Percentiles rank a stretch among this genome's conserved stretches.
Conservation (phyloP, 805 yeast genomes). For the Ogataea salicorniae region DNA sequence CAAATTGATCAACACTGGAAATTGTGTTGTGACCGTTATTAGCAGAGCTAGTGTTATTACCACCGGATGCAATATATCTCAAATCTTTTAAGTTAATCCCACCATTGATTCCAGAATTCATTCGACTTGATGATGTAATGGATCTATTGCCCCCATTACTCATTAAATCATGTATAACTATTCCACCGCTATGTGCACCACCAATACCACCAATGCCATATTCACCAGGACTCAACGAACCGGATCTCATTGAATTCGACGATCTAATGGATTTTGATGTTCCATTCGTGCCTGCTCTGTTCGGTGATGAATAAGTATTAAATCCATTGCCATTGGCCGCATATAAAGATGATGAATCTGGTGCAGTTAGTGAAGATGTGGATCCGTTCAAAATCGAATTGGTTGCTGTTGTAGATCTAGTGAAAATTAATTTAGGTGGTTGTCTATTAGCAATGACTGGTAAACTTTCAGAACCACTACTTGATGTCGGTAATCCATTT, state of each 20-base stretch:
- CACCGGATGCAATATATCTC: conserved; percentile 27
- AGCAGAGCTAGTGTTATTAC: conserved; percentile 5
- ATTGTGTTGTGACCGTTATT: conserved; percentile 6
- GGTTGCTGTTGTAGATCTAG: conserved; percentile 16
- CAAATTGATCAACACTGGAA: not conserved
- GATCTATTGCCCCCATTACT: not conserved
- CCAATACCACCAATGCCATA: not conserved
- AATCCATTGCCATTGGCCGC: conserved; percentile 1
- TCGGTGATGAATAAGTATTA: too few relatives aligned
- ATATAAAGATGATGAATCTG: not conserved
- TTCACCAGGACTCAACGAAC: not conserved
- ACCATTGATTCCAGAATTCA: conserved; percentile 5
- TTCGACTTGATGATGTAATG: conserved; percentile 3
- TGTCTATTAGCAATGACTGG: too few relatives aligned
- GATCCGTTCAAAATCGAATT: conserved; percentile 18
- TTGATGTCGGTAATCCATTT: too few relatives aligned
- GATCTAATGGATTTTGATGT: not conserved
- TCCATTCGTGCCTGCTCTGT: too few relatives aligned
- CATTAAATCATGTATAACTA: too few relatives aligned
- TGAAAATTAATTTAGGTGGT: conserved; percentile 14
- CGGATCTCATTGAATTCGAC: not conserved
- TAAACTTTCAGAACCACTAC: too few relatives aligned
- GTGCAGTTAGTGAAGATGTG: conserved; percentile 8
- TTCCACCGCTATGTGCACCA: too few relatives aligned
- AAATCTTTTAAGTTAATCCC: conserved; percentile 36